phyloP scores from a whole-genome alignment of 2,329 filamentous ascomycete genomes.

The Dactylellina parvicollis region DNA sequence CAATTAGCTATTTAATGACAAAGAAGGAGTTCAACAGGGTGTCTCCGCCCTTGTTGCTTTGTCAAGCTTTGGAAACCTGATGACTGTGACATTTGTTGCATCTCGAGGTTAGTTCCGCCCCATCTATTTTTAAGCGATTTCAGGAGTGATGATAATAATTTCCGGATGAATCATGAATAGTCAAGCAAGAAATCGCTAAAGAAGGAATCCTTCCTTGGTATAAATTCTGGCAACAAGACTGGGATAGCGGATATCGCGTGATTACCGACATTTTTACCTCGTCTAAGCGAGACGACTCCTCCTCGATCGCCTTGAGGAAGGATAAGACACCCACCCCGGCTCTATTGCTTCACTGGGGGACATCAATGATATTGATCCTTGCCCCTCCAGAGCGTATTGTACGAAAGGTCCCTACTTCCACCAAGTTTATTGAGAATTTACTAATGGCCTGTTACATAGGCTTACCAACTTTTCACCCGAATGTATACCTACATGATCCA shows the following conservation, averaged over 20 bases:
- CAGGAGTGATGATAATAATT: neutral
- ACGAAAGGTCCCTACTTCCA: constrained; percentile 54
- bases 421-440: neutral
- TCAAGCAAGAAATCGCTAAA: constrained; percentile 72
- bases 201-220: constrained; percentile 68
- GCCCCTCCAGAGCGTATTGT: constrained; percentile 57
- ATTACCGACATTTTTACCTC: constrained; percentile 58
- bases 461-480: constrained; percentile 59
- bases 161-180: constrained; percentile 55
- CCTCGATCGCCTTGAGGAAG: constrained; percentile 36
- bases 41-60: constrained; percentile 67
- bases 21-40: constrained; percentile 59
- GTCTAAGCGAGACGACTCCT: constrained; percentile 54
- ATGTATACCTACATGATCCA: constrained; percentile 63
- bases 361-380: constrained; percentile 60
- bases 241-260: constrained; percentile 54
- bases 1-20: constrained; percentile 26
- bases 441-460: constrained; percentile 1
- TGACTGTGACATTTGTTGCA: constrained; percentile 69
- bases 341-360: constrained; percentile 61
- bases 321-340: constrained; percentile 62
- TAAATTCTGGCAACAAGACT: constrained; percentile 63
- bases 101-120: constrained; percentile 60
- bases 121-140: no score
- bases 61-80: constrained; percentile 68